phyloP scores from a whole-genome alignment of 805 yeast species.

The Clavispora vitiphila region DNA sequence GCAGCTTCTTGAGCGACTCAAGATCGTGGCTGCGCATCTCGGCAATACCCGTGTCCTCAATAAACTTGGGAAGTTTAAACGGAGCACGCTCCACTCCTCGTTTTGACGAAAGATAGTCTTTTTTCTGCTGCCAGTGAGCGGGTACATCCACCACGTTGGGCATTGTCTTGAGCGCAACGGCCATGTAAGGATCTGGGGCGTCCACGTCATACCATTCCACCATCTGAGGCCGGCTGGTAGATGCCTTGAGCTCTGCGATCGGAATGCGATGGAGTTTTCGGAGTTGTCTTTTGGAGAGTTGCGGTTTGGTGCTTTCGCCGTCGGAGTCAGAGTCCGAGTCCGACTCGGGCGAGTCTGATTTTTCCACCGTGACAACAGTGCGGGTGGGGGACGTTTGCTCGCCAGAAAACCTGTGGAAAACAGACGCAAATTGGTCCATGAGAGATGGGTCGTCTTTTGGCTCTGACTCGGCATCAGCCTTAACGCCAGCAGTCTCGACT shows the following conservation, averaged over 20 bases:
- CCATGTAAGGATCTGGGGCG: slow-evolving; percentile 69
- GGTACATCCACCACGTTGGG: slow-evolving; percentile 77
- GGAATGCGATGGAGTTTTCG: slow-evolving; percentile 54
- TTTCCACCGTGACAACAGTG: background rate
- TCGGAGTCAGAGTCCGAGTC: slow-evolving; percentile 21
- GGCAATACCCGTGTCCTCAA: slow-evolving; percentile 76
- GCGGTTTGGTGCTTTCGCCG: slow-evolving; percentile 14
- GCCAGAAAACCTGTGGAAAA: slow-evolving; percentile 16
- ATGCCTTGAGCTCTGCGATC: slow-evolving; percentile 61
- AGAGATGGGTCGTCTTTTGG: no score
- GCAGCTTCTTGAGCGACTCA: slow-evolving; percentile 60
- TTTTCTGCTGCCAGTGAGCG: slow-evolving; percentile 73
- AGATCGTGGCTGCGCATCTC: slow-evolving; percentile 77
- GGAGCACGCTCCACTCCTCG: slow-evolving; percentile 65
- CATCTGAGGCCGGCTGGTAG: slow-evolving; percentile 57
- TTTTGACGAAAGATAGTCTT: slow-evolving; percentile 65
- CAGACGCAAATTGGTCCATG: slow-evolving; percentile 16
- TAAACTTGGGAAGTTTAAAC: slow-evolving; percentile 73
- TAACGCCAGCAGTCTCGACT: no score
- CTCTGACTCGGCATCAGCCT: no score
- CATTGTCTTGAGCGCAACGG: slow-evolving; percentile 57
- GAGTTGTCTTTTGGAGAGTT: slow-evolving; percentile 46
- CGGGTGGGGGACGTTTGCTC: background rate
- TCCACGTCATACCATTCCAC: slow-evolving; percentile 88
- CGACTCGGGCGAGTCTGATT: background rate